Base-by-base conservation (phyloP, 768 basidiomycete genomes). In the Sarcomyxa edulis region DNA sequence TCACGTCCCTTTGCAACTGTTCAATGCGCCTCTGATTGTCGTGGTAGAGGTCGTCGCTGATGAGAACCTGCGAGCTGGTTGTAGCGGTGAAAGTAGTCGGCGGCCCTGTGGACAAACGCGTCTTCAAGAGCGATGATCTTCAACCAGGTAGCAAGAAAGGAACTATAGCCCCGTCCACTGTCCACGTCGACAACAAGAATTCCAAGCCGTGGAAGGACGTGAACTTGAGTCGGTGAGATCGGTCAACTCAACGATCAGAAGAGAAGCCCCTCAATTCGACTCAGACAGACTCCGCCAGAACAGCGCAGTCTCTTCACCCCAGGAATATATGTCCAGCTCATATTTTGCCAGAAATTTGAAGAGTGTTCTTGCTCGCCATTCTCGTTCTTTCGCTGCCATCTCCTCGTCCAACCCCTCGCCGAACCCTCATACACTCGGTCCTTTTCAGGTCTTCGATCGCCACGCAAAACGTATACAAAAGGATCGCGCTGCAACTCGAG, bases 381-480 rank as follows among this genome's bases (percentile, higher is more conserved):
- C 48, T 37, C 72, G 76, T 31, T 46, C 62, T 22, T 71, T 72
- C 37, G 74, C 79, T 12, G 68, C 77, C 5, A 52, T 74, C 39
- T 68, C 78, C 12, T 55, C 68, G 3, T 62, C 63, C 4, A 60
- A 65, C 16, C 58, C 68, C 12, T 37, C 68, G 7, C 46, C 68
- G n/a, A 68, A 60, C 21, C 48, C 72, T 0, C 61, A 65, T 35
- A 67, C 69, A 14, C 66, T 76, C 15, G 74, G 75, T 0, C 80
- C 87, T 1, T 95, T 84, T 55, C 71, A 82, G 54, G 80, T 97
- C 6, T 98, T 98, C 52, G 93, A 98, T 59, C 78, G 93, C 24
- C 60, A 68, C 31, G 78, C 68, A 6, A 98, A 98, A 60, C 69
- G 62, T 27, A 52, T 76, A 6, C 94, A 98, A 61, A 81, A 75